These are phyloP conservation scores for Sclerotinia minor DNA, from an alignment of 2,329 filamentous ascomycete species.

Conservation along the genomic window DNA sequence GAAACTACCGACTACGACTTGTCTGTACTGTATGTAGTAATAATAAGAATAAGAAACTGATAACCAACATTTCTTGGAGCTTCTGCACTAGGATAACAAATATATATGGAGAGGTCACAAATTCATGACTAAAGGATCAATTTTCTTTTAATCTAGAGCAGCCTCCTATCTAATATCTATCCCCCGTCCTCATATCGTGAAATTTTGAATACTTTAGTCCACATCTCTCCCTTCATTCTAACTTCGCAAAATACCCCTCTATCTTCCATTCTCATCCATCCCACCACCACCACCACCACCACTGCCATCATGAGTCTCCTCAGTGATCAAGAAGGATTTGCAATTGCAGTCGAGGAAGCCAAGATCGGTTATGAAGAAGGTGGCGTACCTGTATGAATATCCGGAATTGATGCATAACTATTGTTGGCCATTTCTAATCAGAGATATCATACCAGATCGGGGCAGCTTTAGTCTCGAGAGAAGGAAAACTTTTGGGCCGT, in stretches of 20 bases:
- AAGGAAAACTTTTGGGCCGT: conserved; percentile 68
- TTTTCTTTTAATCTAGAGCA: no score
- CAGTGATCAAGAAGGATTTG: conserved; percentile 47
- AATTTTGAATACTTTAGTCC: background rate
- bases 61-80: no score
- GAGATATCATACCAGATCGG: conserved; percentile 47
- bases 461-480: conserved; percentile 61
- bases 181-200: background rate
- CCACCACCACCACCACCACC: background rate
- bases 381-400: conserved; percentile 48
- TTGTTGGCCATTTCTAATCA: background rate
- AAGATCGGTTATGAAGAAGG: conserved; percentile 49
- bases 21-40: no score
- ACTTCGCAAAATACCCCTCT: background rate
- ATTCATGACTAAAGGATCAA: no score
- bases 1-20: background rate
- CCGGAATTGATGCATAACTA: background rate
- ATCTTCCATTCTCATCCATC: background rate
- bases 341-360: conserved; percentile 51
- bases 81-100: no score
- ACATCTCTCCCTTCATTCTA: background rate
- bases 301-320: conserved; percentile 11
- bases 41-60: no score
- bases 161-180: background rate
- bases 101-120: no score